Evolutionary conservation across 164 flowering plant species (phyloP).

Genomic region (Warburgia ugandensis): DNA sequence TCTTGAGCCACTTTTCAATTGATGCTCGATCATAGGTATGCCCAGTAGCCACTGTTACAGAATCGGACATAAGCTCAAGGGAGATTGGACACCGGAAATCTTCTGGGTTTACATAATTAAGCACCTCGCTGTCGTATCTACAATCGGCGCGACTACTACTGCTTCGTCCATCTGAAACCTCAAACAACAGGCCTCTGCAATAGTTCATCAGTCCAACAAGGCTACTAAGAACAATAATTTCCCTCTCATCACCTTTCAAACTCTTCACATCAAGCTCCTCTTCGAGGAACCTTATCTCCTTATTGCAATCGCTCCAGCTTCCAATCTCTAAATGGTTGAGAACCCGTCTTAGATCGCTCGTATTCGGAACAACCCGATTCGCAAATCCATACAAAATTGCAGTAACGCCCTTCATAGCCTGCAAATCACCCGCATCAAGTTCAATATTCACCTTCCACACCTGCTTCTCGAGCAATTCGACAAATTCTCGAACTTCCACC

Average conservation of each 20-base stretch:
- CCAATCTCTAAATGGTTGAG: constrained; percentile 43
- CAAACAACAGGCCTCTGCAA: constrained; percentile 48
- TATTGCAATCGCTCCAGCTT: constrained; percentile 55
- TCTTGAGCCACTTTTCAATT: constrained; percentile 58
- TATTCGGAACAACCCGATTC: constrained; percentile 36
- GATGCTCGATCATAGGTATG: constrained; percentile 79
- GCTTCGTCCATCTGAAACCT: constrained; percentile 12
- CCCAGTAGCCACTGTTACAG: constrained; percentile 69
- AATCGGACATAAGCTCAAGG: constrained; percentile 73
- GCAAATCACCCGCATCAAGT: constrained; percentile 40
- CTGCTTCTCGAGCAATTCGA: constrained; percentile 52
- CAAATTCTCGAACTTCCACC: constrained; percentile 55
- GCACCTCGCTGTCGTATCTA: constrained; percentile 10
- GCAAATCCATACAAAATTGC: constrained; percentile 41
- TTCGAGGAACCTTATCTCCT: constrained; percentile 63
- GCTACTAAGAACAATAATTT: constrained; percentile 34
- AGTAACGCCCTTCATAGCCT: constrained; percentile 22
- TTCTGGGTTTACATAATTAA: constrained; percentile 40
- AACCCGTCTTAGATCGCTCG: constrained; percentile 24
- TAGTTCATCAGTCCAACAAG: constrained; percentile 54
- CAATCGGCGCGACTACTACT: neutral
- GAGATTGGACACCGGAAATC: constrained; percentile 87
- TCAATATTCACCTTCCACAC: constrained; percentile 42
- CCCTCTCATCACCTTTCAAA: constrained; percentile 31
- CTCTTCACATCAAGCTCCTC: constrained; percentile 31